phyloP scores from a whole-genome alignment of 805 yeast genomes.

The Saturnispora silvae region DNA sequence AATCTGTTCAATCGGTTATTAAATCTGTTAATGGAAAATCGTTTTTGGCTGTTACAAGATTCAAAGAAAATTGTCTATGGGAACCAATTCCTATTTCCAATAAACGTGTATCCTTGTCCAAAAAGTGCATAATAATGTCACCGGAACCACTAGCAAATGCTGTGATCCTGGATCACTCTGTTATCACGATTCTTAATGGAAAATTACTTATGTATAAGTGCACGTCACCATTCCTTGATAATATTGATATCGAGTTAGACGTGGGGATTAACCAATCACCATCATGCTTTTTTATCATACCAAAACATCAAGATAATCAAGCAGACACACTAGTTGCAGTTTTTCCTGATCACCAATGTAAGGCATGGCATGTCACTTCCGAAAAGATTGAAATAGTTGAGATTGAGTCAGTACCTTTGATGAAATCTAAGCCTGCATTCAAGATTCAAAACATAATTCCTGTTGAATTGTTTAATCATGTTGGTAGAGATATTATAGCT shows the following conservation, averaged over 20 bases:
- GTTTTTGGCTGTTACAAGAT: constrained; percentile 48
- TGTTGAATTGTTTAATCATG: constrained; percentile 33
- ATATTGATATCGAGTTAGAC: background rate
- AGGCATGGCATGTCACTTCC: constrained; percentile 33
- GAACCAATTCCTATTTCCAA: constrained; percentile 27
- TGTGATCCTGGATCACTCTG: constrained; percentile 37
- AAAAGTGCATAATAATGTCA: constrained; percentile 30
- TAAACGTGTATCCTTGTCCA: constrained; percentile 23
- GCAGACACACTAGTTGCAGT: constrained; percentile 37
- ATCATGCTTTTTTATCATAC: constrained; percentile 26
- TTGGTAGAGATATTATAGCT: constrained; percentile 40
- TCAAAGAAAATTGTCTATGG: constrained; percentile 58
- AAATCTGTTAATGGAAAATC: constrained; percentile 61
- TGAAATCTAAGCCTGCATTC: constrained; percentile 21
- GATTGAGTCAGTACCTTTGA: constrained; percentile 27
- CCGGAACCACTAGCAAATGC: constrained; percentile 38
- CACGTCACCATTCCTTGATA: constrained; percentile 6
- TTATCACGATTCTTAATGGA: constrained; percentile 35
- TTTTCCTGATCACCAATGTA: constrained; percentile 27
- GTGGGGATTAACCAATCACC: constrained; percentile 12
- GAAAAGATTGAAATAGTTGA: constrained; percentile 16
- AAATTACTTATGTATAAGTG: constrained; percentile 56
- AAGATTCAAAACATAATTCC: constrained; percentile 51
- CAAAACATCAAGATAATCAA: constrained; percentile 19
- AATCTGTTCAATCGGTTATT: constrained; percentile 57